Percentiles rank a stretch among this genome's conserved stretches.
Evolutionary conservation across 2,329 filamentous ascomycete species (phyloP).

Genomic region (Stachybotrys elegans): DNA sequence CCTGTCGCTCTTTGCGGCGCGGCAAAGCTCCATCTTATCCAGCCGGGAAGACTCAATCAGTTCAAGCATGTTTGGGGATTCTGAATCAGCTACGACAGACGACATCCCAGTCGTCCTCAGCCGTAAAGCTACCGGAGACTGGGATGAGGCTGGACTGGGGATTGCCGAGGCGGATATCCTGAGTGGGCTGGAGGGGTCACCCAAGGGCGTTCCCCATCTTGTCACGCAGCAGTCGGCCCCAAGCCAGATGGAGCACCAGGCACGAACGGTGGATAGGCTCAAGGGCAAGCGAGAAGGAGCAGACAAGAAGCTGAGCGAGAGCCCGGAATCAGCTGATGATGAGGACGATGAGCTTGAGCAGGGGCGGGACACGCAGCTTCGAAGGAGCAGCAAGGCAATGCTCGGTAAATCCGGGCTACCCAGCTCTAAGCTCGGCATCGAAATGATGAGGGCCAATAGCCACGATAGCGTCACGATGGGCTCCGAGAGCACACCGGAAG

Average conservation of each 20-base stretch:
- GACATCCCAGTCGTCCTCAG: slow-evolving; percentile 73
- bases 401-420: slow-evolving; percentile 53
- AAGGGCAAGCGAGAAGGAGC: slow-evolving; percentile 66
- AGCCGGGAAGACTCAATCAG: slow-evolving; percentile 86
- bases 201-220: slow-evolving; percentile 46
- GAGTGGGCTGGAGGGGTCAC: slow-evolving; percentile 24
- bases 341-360: slow-evolving; percentile 85
- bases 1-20: slow-evolving; percentile 64
- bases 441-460: slow-evolving; percentile 97
- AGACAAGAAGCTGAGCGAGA: slow-evolving; percentile 68
- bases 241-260: slow-evolving; percentile 48
- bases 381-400: slow-evolving; percentile 33
- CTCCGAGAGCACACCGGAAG: slow-evolving; percentile 46
- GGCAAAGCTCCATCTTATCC: slow-evolving; percentile 73
- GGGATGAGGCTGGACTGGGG: slow-evolving; percentile 73
- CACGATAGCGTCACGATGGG: slow-evolving; percentile 68
- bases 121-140: slow-evolving; percentile 69
- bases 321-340: slow-evolving; percentile 83
- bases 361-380: slow-evolving; percentile 38
- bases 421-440: slow-evolving; percentile 85
- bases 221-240: slow-evolving; percentile 62
- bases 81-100: slow-evolving; percentile 72
- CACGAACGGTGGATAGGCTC: slow-evolving; percentile 67
- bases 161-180: slow-evolving; percentile 61
- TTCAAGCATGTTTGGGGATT: slow-evolving; percentile 82